Evolutionary conservation across 1,284 basidiomycete species (phyloP).

Genomic region (Phellopilus nigrolimitatus): DNA sequence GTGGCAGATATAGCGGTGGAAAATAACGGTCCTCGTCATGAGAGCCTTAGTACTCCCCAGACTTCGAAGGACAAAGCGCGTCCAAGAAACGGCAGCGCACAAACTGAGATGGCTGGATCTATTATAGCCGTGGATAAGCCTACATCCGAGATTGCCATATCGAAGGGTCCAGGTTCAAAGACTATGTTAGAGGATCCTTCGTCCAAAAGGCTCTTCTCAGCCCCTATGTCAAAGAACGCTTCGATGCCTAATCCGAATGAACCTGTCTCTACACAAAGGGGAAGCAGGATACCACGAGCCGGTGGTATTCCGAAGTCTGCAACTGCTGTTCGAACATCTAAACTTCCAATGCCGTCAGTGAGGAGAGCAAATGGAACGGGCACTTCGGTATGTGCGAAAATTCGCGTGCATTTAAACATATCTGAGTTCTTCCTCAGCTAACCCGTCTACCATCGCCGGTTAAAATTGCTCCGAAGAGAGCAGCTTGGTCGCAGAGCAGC

Average conservation of each 20-base stretch:
- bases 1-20: not conserved
- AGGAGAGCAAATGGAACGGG: constrained; percentile 14
- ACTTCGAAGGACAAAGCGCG: not conserved
- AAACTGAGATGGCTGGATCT: not conserved
- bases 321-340: constrained; percentile 55
- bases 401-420: not conserved
- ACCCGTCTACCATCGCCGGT: constrained; percentile 2
- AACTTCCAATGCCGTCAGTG: constrained; percentile 26
- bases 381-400: constrained; percentile 12
- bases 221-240: not conserved
- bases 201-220: not conserved
- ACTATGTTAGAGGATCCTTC: not conserved
- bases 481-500: not conserved
- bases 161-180: not conserved
- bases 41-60: not conserved
- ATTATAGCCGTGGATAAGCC: no score
- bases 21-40: not conserved
- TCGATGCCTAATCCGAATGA: not conserved
- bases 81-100: not conserved
- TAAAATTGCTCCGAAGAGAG: not conserved
- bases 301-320: constrained; percentile 29
- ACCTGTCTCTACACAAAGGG: constrained; percentile 12
- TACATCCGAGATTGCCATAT: no score
- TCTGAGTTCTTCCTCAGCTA: constrained; percentile 1
- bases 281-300: constrained; percentile 65